These are phyloP conservation scores for Harrya chromipes DNA, from an alignment of 768 basidiomycete species.

Conservation along the genomic window DNA sequence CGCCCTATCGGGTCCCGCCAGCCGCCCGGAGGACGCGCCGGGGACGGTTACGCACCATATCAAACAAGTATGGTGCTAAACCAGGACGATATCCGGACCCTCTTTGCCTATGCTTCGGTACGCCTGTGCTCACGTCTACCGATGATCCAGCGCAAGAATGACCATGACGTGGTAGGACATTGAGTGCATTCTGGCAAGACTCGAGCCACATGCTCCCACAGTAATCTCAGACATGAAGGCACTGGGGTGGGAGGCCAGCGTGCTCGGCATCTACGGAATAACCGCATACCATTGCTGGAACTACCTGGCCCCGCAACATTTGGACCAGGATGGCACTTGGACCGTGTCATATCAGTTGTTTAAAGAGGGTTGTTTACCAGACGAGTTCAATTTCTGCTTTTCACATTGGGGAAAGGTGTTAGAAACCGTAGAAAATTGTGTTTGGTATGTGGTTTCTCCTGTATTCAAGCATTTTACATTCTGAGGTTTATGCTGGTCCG, in stretches of 20 bases:
- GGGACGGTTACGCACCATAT: constrained; percentile 5
- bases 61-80: background rate
- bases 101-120: background rate
- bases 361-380: background rate
- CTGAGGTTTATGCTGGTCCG: too few relatives aligned
- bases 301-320: constrained; percentile 3
- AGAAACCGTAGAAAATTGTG: constrained; percentile 1
- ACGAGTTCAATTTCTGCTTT: constrained; percentile 11
- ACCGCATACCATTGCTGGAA: constrained; percentile 10
- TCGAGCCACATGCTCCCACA: background rate
- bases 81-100: background rate
- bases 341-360: constrained; percentile 5
- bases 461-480: too few relatives aligned
- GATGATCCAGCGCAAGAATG: too few relatives aligned
- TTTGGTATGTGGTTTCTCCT: background rate
- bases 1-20: background rate
- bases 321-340: constrained; percentile 2
- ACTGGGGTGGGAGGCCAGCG: background rate
- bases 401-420: background rate
- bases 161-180: background rate
- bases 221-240: background rate
- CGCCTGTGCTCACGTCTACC: background rate
- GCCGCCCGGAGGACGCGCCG: background rate
- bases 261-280: background rate
- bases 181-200: background rate